Evolutionary conservation across 441 rosid species (phyloP).

Genomic region (Dalechampia spathulata): DNA sequence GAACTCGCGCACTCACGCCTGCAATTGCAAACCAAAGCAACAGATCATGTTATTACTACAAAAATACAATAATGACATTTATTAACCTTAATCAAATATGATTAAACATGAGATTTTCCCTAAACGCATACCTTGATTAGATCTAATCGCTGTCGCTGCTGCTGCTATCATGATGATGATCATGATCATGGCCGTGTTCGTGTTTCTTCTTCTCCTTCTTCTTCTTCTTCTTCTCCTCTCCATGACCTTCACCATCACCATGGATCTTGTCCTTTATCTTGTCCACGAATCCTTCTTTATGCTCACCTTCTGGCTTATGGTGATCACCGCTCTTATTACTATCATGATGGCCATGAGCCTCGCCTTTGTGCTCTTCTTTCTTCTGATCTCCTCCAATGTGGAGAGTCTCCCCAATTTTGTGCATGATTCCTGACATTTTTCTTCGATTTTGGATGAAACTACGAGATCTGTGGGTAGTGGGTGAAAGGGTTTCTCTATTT

Average conservation of each 20-base stretch:
- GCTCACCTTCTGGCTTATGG: slow-evolving; percentile 24
- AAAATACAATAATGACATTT: too few relatives aligned
- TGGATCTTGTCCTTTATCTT: slow-evolving; percentile 74
- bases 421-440: slow-evolving; percentile 57
- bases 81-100: too few relatives aligned
- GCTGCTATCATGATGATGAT: slow-evolving; percentile 30
- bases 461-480: neutral
- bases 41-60: too few relatives aligned
- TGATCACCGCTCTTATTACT: slow-evolving; percentile 10
- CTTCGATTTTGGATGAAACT: neutral
- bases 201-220: slow-evolving; percentile 48
- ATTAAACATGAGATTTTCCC: too few relatives aligned
- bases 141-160: slow-evolving; percentile 65
- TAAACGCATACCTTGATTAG: too few relatives aligned
- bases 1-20: too few relatives aligned
- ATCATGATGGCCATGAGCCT: slow-evolving; percentile 19
- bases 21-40: too few relatives aligned
- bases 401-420: slow-evolving; percentile 69
- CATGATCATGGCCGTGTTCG: slow-evolving; percentile 37
- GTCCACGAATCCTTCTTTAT: slow-evolving; percentile 55
- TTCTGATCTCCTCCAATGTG: slow-evolving; percentile 52
- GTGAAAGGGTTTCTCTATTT: slow-evolving; percentile 1
- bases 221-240: slow-evolving; percentile 30
- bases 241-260: slow-evolving; percentile 27
- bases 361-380: slow-evolving; percentile 41